Percentiles rank a stretch among this genome's conserved stretches.
Conservation (phyloP, 805 yeast genomes). For the Millerozyma acaciae region DNA sequence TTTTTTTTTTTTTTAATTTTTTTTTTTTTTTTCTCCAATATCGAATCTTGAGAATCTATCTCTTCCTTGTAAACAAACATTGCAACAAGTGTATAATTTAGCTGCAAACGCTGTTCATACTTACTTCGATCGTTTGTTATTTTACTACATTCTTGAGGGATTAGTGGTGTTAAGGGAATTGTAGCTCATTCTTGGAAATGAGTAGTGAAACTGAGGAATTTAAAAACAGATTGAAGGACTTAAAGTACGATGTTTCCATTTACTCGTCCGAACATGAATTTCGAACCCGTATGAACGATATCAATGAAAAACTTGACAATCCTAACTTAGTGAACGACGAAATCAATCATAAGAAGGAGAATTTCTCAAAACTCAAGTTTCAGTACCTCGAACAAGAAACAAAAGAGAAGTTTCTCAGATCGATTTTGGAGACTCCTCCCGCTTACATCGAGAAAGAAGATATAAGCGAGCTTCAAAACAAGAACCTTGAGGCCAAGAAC, state of each 20-base stretch:
- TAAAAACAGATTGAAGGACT: background rate
- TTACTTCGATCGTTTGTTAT: no score
- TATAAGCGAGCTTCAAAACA: conserved; percentile 17
- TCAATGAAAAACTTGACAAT: conserved; percentile 9
- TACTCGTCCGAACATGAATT: conserved; percentile 1
- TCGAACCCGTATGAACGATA: background rate
- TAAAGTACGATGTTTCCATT: conserved; percentile 1
- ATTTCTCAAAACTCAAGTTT: conserved; percentile 55
- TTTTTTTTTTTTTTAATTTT: no score
- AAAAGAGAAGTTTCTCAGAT: conserved; percentile 60
- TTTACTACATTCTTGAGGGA: no score
- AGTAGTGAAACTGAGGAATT: background rate
- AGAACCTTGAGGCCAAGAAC: conserved; percentile 17
- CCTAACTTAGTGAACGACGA: conserved; percentile 33
- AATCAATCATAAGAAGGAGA: conserved; percentile 33
- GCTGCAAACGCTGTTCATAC: no score
- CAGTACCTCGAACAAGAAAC: conserved; percentile 70
- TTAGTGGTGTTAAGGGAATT: no score
- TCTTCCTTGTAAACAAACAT: no score
- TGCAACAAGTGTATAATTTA: no score
- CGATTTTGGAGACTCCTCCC: conserved; percentile 30
- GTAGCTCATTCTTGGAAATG: background rate
- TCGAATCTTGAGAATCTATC: no score
- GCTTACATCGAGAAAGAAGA: conserved; percentile 16
- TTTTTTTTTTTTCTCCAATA: no score